Evolutionary conservation across 2,329 filamentous ascomycete genomes (phyloP), one percentile per base, ranked within the genome.

Genomic region (Beauveria sp.): DNA sequence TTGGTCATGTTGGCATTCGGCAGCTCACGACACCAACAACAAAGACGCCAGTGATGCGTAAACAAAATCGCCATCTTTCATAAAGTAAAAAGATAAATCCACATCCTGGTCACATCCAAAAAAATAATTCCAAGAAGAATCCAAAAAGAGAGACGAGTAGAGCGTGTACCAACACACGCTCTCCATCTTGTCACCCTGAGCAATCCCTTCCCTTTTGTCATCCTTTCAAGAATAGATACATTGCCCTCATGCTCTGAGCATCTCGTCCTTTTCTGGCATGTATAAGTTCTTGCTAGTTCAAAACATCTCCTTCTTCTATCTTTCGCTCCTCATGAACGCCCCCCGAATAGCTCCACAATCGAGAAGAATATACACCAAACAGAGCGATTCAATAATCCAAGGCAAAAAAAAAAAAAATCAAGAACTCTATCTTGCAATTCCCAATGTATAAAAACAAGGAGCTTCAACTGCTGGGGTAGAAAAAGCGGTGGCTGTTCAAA

Each of bases 341-440:
- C 22, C 30, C 30, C 16, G 12, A 41, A 30, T 8, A 44, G 52
- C 52, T 30, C 52, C 24, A 44, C 16, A 26, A 18, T 24, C 46
- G 30, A 18, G 3, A 28, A n/a, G 28, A 24, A 47, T 9, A 40
- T 18, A 26, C n/a, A 50, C 44, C 44, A 47, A 56, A 51, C 9
- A 10, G 5, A 59, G 18, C 9, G 18, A 5, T 37, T 37, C 34
- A 14, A 22, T 20, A 59, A 52, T 28, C 3, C 24, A 50, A 34
- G 12, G n/a, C 8, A n/a, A 52, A 5, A 59, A 3, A 46, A 20
- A 43, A 24, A 43, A 30, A 2, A 22, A 22, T 22, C 22, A 22
- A 22, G 22, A 40, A 41, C n/a, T 59, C 57, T 59, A 53, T 46
- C 56, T 44, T 53, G 48, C n/a, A 47, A 34, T 37, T 52, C 47